Evolutionary conservation across 371 early-diverging fungal genomes (phyloP).

Genomic region (Conidiobolus incongruus): DNA sequence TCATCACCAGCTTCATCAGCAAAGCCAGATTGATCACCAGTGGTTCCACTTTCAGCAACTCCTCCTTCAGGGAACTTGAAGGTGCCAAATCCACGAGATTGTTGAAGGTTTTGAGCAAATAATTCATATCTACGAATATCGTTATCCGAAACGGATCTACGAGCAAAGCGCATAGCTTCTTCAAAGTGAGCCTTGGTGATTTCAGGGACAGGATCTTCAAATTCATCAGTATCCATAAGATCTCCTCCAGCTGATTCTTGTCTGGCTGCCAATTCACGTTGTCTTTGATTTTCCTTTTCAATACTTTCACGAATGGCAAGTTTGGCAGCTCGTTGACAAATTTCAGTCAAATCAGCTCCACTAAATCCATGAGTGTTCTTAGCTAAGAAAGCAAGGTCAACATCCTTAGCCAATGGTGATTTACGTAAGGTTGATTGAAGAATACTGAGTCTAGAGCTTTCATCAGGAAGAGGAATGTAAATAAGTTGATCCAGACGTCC

Average conservation of each 20-base stretch:
- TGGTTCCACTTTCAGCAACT: slow-evolving; percentile 17
- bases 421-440: slow-evolving; percentile 90
- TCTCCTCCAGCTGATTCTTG: slow-evolving; percentile 39
- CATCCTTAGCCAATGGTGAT: slow-evolving; percentile 74
- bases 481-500: slow-evolving; percentile 99
- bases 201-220: slow-evolving; percentile 64
- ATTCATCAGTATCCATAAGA: slow-evolving; percentile 49
- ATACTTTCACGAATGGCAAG: slow-evolving; percentile 98
- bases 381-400: slow-evolving; percentile 77
- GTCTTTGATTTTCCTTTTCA: slow-evolving; percentile 70
- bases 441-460: slow-evolving; percentile 69
- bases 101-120: slow-evolving; percentile 95
- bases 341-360: slow-evolving; percentile 99
- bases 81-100: slow-evolving; percentile 68
- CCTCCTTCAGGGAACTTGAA: slow-evolving; percentile 89
- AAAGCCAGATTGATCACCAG: slow-evolving; percentile 9
- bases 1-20: slow-evolving; percentile 16
- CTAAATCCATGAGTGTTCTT: slow-evolving; percentile 92
- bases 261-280: slow-evolving; percentile 37
- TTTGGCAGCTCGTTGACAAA: slow-evolving; percentile 99
- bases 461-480: slow-evolving; percentile 97
- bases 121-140: slow-evolving; percentile 98
- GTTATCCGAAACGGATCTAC: slow-evolving; percentile 90
- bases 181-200: slow-evolving; percentile 93
- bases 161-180: slow-evolving; percentile 93